Conservation (phyloP, 2,329 filamentous ascomycete species). For the Aaosphaeria arxii region DNA sequence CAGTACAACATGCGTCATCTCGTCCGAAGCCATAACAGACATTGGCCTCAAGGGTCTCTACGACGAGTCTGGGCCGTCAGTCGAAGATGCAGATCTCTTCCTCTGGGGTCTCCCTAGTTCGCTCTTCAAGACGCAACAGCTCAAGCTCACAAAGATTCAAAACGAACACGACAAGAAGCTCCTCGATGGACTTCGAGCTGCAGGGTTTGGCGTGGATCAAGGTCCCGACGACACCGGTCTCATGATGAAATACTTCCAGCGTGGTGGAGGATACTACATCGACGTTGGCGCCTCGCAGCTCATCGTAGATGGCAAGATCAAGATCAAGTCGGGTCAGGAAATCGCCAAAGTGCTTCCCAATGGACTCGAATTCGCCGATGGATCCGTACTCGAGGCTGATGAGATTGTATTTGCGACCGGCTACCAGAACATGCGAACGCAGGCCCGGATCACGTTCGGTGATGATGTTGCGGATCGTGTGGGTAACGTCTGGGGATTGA, state of each 20-base stretch:
- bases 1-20: slow-evolving; percentile 38
- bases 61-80: slow-evolving; percentile 23
- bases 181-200: slow-evolving; percentile 42
- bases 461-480: slow-evolving; percentile 39
- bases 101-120: slow-evolving; percentile 34
- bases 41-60: slow-evolving; percentile 28
- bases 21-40: slow-evolving; percentile 20
- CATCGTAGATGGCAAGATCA: slow-evolving; percentile 46
- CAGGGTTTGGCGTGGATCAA: slow-evolving; percentile 42
- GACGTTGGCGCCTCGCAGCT: slow-evolving; percentile 44
- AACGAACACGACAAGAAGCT: slow-evolving; percentile 32
- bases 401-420: slow-evolving; percentile 49
- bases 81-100: slow-evolving; percentile 25
- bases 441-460: slow-evolving; percentile 40
- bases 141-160: slow-evolving; percentile 20
- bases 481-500: slow-evolving; percentile 45
- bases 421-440: slow-evolving; percentile 44
- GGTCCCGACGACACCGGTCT: slow-evolving; percentile 26
- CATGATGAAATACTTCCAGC: slow-evolving; percentile 40
- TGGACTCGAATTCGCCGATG: slow-evolving; percentile 45
- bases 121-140: slow-evolving; percentile 28
- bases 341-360: slow-evolving; percentile 36
- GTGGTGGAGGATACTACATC: slow-evolving; percentile 48
- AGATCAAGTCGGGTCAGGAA: slow-evolving; percentile 40
- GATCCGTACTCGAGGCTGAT: slow-evolving; percentile 42